Percentiles rank a stretch among this genome's conserved stretches.
phyloP scores from a whole-genome alignment of 768 basidiomycete species.

The Pleurotus sapidus region DNA sequence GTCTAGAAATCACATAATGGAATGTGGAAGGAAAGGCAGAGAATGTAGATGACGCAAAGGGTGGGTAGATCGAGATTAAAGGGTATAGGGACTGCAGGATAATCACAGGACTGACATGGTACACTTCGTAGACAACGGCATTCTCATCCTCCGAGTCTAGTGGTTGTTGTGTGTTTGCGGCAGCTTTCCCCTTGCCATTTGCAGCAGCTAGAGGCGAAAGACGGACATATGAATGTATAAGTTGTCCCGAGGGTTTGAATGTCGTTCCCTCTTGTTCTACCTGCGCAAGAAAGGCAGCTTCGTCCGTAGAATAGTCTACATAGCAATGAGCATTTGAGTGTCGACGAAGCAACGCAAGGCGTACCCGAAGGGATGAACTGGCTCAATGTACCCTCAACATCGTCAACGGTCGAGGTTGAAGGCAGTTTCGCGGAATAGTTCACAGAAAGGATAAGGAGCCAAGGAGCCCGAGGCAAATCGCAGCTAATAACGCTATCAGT shows the following conservation, averaged over 20 bases:
- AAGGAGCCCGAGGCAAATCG: constrained; percentile 88
- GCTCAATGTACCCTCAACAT: constrained; percentile 75
- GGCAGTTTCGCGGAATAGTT: constrained; percentile 65
- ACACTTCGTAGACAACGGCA: constrained; percentile 81
- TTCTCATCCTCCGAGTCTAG: constrained; percentile 52
- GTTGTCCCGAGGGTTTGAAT: constrained; percentile 77
- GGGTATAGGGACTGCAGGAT: background rate
- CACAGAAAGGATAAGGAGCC: constrained; percentile 68
- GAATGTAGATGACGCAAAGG: background rate
- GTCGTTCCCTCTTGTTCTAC: constrained; percentile 76
- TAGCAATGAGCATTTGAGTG: background rate
- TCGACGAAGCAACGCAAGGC: constrained; percentile 9
- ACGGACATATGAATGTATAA: constrained; percentile 77
- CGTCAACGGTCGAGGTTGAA: constrained; percentile 72
- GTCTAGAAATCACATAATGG: constrained; percentile 40
- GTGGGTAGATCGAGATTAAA: background rate
- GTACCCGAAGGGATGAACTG: constrained; percentile 76
- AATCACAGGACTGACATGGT: constrained; percentile 61
- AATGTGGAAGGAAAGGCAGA: background rate
- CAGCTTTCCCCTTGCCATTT: constrained; percentile 55
- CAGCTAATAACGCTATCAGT: constrained; percentile 43
- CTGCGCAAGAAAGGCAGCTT: constrained; percentile 59
- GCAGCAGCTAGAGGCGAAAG: constrained; percentile 33
- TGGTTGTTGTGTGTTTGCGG: constrained; percentile 27
- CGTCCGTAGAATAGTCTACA: constrained; percentile 71